Evolutionary conservation across 495 filamentous ascomycete species (phyloP), one percentile per base, ranked within the genome.

Genomic region (Xylona heveae): DNA sequence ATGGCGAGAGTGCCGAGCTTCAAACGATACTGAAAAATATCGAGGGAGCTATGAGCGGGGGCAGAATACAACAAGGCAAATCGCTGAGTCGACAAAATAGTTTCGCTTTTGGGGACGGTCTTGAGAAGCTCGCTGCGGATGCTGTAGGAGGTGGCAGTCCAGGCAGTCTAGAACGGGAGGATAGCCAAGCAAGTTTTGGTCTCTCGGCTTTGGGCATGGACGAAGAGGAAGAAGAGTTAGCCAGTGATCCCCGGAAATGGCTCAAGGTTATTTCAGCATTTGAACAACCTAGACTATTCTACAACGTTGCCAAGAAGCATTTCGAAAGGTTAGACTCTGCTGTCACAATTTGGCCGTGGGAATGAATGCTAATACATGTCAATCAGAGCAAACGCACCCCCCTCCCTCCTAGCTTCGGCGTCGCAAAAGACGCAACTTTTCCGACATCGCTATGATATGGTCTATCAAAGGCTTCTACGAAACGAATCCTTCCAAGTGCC

Each of bases 401-500:
- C 82, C 10, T 74, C 78, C 0, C 51, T 94, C 21, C 68, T 95
- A 34, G 82, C 88, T 0, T 57, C 70, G 1, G 71, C 81, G 14
- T 67, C 74, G 3, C 74, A 79, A 41, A 92, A 91, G 42, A 91
- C 79, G 6, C 53, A 69, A 7, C 54, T 91, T 27, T 93, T 94
- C 52, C 68, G 83, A 28, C 78, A 92, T 47, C 64, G 84, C 28
- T 92, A 85, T 47, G 74, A 91, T 39, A 57, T 94, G 23, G 68
- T 95, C 19, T 78, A 94, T 45, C 83, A 93, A 43, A 69, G 90
- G 4, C 64, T 95, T 9, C 61, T 95, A 8, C 72, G 88, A 20
- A 93, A 93, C 46, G 85, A 94, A 46, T 68, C 79, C 6, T 97
- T 95, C 42, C 85, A 94, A 44, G 67, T 71, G 9, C 76, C 82